Evolutionary conservation across 2,329 filamentous ascomycete genomes (phyloP).

Genomic region (Aspergillus chevalieri): DNA sequence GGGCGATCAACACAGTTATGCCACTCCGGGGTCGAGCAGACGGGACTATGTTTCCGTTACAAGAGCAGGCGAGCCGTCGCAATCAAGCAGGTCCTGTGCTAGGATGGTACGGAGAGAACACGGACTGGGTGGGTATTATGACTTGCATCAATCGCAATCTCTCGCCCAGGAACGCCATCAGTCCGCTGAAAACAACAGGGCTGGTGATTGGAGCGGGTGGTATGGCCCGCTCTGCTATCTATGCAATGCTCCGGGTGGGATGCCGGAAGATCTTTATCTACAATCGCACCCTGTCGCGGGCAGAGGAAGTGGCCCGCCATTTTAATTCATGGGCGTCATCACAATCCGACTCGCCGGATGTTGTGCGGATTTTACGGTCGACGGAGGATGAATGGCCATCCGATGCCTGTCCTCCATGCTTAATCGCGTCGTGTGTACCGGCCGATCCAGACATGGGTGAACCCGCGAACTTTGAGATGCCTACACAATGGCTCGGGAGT

Average conservation of each 20-base stretch:
- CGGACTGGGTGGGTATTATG: slow-evolving; percentile 40
- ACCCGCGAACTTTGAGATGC: slow-evolving; percentile 64
- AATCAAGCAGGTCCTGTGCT: slow-evolving; percentile 37
- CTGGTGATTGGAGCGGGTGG: slow-evolving; percentile 58
- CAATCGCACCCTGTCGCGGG: slow-evolving; percentile 64
- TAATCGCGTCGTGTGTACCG: slow-evolving; percentile 71
- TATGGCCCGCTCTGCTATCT: slow-evolving; percentile 72
- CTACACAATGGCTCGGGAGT: slow-evolving; percentile 63
- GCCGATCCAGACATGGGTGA: slow-evolving; percentile 59
- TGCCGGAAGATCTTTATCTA: slow-evolving; percentile 69
- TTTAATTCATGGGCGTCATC: slow-evolving; percentile 52
- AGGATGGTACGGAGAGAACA: slow-evolving; percentile 42
- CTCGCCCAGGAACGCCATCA: slow-evolving; percentile 48
- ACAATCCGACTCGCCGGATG: slow-evolving; percentile 31
- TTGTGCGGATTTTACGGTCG: slow-evolving; percentile 51
- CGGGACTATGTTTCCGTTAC: slow-evolving; percentile 30
- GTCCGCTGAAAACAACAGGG: slow-evolving; percentile 44
- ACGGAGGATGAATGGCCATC: slow-evolving; percentile 60
- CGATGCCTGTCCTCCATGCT: slow-evolving; percentile 59
- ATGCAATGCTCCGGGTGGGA: slow-evolving; percentile 70
- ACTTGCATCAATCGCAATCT: slow-evolving; percentile 37
- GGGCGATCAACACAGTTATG: slow-evolving; percentile 41
- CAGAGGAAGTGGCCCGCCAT: slow-evolving; percentile 61
- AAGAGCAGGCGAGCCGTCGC: slow-evolving; percentile 36
- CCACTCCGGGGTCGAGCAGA: slow-evolving; percentile 34